These are phyloP conservation scores for Lasiodiplodia sp. DNA, from an alignment of 2,329 filamentous ascomycete species.

Conservation along the genomic window DNA sequence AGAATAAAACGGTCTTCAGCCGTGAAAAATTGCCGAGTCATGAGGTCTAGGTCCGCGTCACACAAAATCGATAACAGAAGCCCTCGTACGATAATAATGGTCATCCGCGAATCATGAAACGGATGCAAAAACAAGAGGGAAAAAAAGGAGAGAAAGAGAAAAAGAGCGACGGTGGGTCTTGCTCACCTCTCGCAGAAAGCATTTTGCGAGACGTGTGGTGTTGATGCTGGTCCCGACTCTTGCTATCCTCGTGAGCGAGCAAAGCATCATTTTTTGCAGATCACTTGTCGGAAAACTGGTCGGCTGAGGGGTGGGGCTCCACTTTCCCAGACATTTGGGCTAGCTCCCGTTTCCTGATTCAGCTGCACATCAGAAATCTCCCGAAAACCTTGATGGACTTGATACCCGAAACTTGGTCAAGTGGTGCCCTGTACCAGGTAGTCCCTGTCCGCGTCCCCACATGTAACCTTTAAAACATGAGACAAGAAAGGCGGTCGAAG, in stretches of 20 bases:
- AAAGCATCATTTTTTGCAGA: slow-evolving; percentile 9
- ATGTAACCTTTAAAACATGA: background rate
- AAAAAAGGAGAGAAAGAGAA: background rate
- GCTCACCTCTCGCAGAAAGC: background rate
- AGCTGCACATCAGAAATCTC: slow-evolving; percentile 9
- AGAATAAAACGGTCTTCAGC: background rate
- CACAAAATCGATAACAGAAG: slow-evolving; percentile 15
- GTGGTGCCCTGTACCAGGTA: slow-evolving; percentile 1
- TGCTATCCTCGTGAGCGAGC: slow-evolving; percentile 20
- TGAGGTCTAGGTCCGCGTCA: slow-evolving; percentile 16
- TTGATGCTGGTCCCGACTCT: slow-evolving; percentile 2
- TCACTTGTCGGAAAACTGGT: slow-evolving; percentile 22
- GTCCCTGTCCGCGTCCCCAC: background rate
- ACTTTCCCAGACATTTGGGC: slow-evolving; percentile 1
- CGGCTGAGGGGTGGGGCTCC: slow-evolving; percentile 10
- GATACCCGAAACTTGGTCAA: slow-evolving; percentile 16
- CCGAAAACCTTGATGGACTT: slow-evolving; percentile 8
- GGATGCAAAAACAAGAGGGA: background rate
- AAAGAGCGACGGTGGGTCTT: slow-evolving; percentile 5
- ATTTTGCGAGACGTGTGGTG: slow-evolving; percentile 3
- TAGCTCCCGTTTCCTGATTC: background rate
- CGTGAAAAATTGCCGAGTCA: slow-evolving; percentile 1
- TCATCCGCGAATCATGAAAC: slow-evolving; percentile 21
- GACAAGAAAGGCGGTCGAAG: slow-evolving; percentile 20
- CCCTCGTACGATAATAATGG: slow-evolving; percentile 15